Evolutionary conservation across 2,329 filamentous ascomycete genomes (phyloP).

Genomic region (Lasiodiplodia citricola): DNA sequence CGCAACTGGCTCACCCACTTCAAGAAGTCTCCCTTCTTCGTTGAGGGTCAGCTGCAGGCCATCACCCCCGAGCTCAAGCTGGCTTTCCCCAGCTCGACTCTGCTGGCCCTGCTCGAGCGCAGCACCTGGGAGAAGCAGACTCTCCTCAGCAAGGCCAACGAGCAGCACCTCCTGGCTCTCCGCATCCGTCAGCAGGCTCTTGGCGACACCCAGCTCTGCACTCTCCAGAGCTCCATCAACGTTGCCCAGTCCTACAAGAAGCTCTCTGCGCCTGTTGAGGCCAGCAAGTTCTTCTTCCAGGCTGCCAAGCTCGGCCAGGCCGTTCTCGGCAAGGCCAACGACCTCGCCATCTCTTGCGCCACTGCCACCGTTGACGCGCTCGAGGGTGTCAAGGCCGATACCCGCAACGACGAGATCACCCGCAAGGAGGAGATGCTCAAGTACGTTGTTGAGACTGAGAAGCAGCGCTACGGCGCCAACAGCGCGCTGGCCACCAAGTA

Average conservation of each 20-base stretch:
- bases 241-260: slow-evolving; percentile 26
- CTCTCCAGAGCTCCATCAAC: slow-evolving; percentile 26
- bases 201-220: slow-evolving; percentile 19
- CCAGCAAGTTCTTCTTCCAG: slow-evolving; percentile 45
- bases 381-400: slow-evolving; percentile 17
- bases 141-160: slow-evolving; percentile 25
- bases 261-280: slow-evolving; percentile 33
- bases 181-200: slow-evolving; percentile 26
- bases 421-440: slow-evolving; percentile 34
- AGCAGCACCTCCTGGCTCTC: slow-evolving; percentile 24
- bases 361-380: slow-evolving; percentile 24
- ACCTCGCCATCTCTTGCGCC: slow-evolving; percentile 26
- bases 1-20: slow-evolving; percentile 57
- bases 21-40: slow-evolving; percentile 52
- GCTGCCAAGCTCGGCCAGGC: slow-evolving; percentile 34
- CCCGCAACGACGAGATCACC: slow-evolving; percentile 28
- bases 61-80: slow-evolving; percentile 53
- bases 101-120: slow-evolving; percentile 57
- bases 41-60: slow-evolving; percentile 49
- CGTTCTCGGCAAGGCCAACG: slow-evolving; percentile 25
- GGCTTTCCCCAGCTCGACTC: slow-evolving; percentile 53
- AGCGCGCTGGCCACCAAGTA: slow-evolving; percentile 31
- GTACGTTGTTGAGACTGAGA: slow-evolving; percentile 33
- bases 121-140: slow-evolving; percentile 47
- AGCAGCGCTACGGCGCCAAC: slow-evolving; percentile 30